Evolutionary conservation across 257 asterid species (phyloP), one percentile per base, ranked within the genome.

Genomic region (Lavandula angustifolia): DNA sequence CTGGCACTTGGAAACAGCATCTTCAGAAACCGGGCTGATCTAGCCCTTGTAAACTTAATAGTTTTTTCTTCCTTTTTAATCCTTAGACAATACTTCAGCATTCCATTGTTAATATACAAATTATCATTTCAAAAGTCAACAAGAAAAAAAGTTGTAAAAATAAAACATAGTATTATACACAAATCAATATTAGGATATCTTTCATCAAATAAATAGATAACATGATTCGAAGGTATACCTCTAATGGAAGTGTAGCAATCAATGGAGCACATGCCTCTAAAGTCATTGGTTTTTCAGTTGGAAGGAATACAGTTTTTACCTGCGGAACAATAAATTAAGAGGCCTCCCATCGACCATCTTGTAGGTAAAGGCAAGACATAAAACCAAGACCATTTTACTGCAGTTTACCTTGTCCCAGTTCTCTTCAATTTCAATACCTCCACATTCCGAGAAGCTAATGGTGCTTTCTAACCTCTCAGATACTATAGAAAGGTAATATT

Each of bases 371-470:
- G 14, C 9, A 29, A 42, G 13, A 53, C 13, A 59, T 12, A 14
- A 8, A 46, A 31, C 53, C 17, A 18, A 76, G 8, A 70, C 72
- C 48, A 54, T 42, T 38, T 68, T 16, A 29, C 34, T 22, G 54
- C 49, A 56, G 44, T 66, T 75, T 71, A 89, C 97, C 96, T 87
- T 87, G 79, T 91, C 96, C 97, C 97, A 91, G 67, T 91, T 91
- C 76, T 91, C 96, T 81, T 91, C 96, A 74, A 91, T 87, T 72
- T 91, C 97, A 70, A 91, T 85, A 47, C 97, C 97, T 61, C 96
- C 97, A 75, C 96, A 91, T 82, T 91, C 97, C 32, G 94, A 91
- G 78, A 91, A 91, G 89, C 95, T 84, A 67, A 91, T 81, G 68
- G 85, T 87, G 73, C 80, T 78, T 47, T 96, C 97, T 79, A 91